Evolutionary conservation across 1,139 yeast species (phyloP).

Genomic region (Debaryomyces robertsiae): DNA sequence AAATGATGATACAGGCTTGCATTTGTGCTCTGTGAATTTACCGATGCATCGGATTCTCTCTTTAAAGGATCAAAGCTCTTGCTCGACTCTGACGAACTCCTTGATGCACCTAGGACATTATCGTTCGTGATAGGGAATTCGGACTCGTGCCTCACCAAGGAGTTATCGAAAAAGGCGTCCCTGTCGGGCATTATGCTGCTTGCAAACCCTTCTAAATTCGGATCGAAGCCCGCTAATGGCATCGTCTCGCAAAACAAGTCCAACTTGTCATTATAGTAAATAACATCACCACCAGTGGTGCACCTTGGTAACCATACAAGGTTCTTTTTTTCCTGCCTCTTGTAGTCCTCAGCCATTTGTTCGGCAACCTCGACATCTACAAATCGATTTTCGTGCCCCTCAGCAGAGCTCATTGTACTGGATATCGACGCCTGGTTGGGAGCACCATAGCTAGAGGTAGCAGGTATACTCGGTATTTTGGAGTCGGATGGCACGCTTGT

Average conservation of each 20-base stretch:
- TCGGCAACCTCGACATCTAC: slow-evolving; percentile 43
- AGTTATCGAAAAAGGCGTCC: slow-evolving; percentile 27
- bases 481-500: slow-evolving; percentile 26
- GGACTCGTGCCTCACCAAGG: slow-evolving; percentile 17
- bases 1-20: slow-evolving; percentile 44
- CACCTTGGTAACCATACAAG: slow-evolving; percentile 57
- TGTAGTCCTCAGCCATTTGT: slow-evolving; percentile 34
- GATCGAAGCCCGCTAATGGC: slow-evolving; percentile 43
- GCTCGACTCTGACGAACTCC: slow-evolving; percentile 12
- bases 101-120: slow-evolving; percentile 3
- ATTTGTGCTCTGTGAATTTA: slow-evolving; percentile 27
- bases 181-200: slow-evolving; percentile 34
- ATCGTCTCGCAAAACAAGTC: slow-evolving; percentile 58
- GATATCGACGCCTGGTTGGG: slow-evolving; percentile 16
- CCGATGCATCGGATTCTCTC: slow-evolving; percentile 43
- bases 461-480: slow-evolving; percentile 1
- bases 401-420: slow-evolving; percentile 10
- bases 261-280: slow-evolving; percentile 61
- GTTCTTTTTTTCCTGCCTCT: slow-evolving; percentile 27
- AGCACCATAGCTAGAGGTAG: not conserved
- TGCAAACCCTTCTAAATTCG: slow-evolving; percentile 20
- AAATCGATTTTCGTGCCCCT: slow-evolving; percentile 9
- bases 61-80: slow-evolving; percentile 33
- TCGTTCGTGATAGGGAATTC: slow-evolving; percentile 10
- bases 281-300: slow-evolving; percentile 56